A percentile compares a stretch with the other conserved stretches of the same genome.
Evolutionary conservation across 176 grass and related monocot species (phyloP).

Genomic region (Bothriochloa decipiens): DNA sequence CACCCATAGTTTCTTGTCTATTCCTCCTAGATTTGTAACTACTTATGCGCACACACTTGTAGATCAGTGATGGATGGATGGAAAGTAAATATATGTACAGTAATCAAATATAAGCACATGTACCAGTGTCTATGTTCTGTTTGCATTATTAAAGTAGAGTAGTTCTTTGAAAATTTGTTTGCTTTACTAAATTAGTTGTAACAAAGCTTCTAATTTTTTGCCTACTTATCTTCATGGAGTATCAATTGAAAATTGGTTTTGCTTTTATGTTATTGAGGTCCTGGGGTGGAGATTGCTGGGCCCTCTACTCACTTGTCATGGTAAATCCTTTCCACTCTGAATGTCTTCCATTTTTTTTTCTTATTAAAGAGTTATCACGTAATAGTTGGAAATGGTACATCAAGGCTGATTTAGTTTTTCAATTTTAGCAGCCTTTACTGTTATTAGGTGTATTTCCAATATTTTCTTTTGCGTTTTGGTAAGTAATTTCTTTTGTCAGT

Average conservation of each 20-base stretch:
- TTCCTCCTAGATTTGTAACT: neutral
- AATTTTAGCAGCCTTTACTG: neutral
- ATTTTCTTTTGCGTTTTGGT: neutral
- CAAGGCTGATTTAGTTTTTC: neutral
- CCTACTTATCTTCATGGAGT: slow-evolving; percentile 20
- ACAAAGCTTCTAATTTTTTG: neutral
- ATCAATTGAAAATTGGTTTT: slow-evolving; percentile 59
- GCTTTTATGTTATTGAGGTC: slow-evolving; percentile 73
- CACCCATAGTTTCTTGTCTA: neutral
- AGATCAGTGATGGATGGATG: neutral
- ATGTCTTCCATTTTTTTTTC: slow-evolving; percentile 1
- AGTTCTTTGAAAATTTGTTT: neutral
- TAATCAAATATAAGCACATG: slow-evolving; percentile 18
- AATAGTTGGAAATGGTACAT: neutral
- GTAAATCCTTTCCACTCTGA: slow-evolving; percentile 56
- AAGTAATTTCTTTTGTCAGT: slow-evolving; percentile 6
- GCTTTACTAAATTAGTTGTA: neutral
- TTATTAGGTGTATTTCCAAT: neutral
- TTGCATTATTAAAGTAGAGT: neutral
- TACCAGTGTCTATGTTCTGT: neutral
- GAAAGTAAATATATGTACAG: neutral
- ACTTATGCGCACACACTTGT: neutral
- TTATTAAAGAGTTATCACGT: neutral
- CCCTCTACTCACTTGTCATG: slow-evolving; percentile 48
- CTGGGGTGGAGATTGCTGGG: slow-evolving; percentile 64